Base-by-base conservation (phyloP, 2,329 filamentous ascomycete species). In the Mollisiaceae sp. region DNA sequence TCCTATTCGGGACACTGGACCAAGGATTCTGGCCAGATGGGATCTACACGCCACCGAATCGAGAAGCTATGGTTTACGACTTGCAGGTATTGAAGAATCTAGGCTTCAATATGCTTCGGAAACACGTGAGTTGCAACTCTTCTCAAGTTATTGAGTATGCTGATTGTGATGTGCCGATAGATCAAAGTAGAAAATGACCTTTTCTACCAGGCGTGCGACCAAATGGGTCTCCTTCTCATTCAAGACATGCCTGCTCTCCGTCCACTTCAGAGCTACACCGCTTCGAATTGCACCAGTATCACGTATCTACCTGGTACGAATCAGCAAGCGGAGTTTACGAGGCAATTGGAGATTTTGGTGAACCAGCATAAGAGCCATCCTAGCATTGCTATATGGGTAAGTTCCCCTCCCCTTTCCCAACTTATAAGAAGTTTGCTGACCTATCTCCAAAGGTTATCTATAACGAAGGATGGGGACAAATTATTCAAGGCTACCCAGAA, bases 1-100 rank as follows among this genome's bases (percentile, higher is more conserved):
- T 91, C 75, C 81, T 85, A 50, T 89, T 91, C 60, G 89, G 88
- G 2, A 89, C 89, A 0, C 80, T 92, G 0, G 89, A 92, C 64
- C 89, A 92, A 70, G 89, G 89, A 0, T 91, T 82, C 75, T 91
- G 89, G 89, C 89, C 89, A 0, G 89, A 91, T 71, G 89, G 89
- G 0, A 78, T 91, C 3, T 85, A 91, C 72, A 83, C 83, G 0
- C 83, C 90, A 0, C 90, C 89, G 0, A 91, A 82, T 9, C 79
- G 81, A 2, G 88, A 91, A 67, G 89, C 89, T 0, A 89, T 92
- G 87, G 78, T 86, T 0, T 91, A 83, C 62, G 90, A 92, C 70
- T 72, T 92, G 14, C 73, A 89, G 65, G 77, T 86, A 4, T 76
- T 91, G 63, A 92, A 92, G 77, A 78, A 79, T 1, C 79, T 91